Base-by-base conservation (phyloP, 495 filamentous ascomycete species). In the Staphylotrichum tortipilum region DNA sequence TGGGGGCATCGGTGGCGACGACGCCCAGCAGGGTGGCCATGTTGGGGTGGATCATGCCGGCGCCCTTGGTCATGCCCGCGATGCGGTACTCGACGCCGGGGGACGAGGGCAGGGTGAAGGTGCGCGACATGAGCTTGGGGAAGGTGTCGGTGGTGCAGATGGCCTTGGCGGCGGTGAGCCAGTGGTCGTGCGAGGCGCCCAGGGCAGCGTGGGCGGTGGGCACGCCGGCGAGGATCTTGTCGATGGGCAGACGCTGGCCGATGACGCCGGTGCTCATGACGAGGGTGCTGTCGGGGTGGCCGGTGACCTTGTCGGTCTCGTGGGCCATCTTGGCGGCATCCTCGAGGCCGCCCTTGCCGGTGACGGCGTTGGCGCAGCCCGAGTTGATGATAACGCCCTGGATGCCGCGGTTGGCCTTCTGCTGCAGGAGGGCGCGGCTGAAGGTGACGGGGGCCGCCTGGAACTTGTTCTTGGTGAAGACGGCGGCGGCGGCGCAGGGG, bases 111-210 rank as follows among this genome's bases (percentile, higher is more conserved):
- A 99, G 80, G 5, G 71, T 81, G 68, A 97, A 99, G 4, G 79
- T 82, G 49, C 77, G 79, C 17, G 90, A 95, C 49, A 87, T 73
- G 50, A 99, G 82, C 71, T 99, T 99, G 53, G 94, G 92, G 72
- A 99, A 99, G 23, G 94, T 99, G 68, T 99, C 94, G 23, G 92
- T 99, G 14, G 92, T 99, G 74, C 90, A 96, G 67, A 99, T 99
- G 19, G 92, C 89, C 59, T 84, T 85, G 42, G 94, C 94, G 41
- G 86, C 83, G 23, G 72, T 73, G 35, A 97, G 72, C 90, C 90
- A 99, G 68, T 89, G 78, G 44, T 85, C 78, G 68, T 97, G 90
- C 8, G 81, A 78, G 19, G 77, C 74, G 47, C 81, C 84, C 45
- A 94, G 79, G 44, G 74, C 74, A 38, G 71, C 64, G 62, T 88